phyloP scores from a whole-genome alignment of 345 rosid species.

The Salix dunnii region DNA sequence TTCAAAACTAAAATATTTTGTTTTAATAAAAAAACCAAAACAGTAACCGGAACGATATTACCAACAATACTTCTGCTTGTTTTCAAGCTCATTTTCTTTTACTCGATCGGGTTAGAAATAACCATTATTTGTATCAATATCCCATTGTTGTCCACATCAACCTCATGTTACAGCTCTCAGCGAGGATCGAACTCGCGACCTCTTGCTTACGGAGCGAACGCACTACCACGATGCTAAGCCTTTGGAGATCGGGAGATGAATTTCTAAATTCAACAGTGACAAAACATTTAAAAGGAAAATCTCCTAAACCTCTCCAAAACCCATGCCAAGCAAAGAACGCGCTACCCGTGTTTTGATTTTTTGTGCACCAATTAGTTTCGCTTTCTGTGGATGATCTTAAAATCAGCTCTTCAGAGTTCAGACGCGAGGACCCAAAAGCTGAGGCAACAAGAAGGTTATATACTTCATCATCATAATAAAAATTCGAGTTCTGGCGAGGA shows the following conservation, averaged over 20 bases:
- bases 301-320: not conserved
- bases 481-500: slow-evolving; percentile 8
- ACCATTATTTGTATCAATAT: too few species aligned
- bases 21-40: too few species aligned
- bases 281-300: not conserved
- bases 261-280: accelerated
- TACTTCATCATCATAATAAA: slow-evolving; percentile 28
- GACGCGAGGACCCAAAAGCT: slow-evolving; percentile 80
- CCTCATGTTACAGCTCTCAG: too few species aligned
- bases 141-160: too few species aligned
- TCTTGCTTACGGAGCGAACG: slow-evolving; percentile 99
- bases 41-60: too few species aligned
- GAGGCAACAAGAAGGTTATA: slow-evolving; percentile 47
- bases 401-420: slow-evolving; percentile 43
- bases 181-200: slow-evolving; percentile 99
- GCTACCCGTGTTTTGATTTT: not conserved
- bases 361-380: slow-evolving; percentile 12
- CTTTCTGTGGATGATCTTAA: slow-evolving; percentile 59
- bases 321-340: not conserved
- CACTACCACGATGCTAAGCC: slow-evolving; percentile 97
- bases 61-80: too few species aligned
- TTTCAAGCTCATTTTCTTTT: too few species aligned
- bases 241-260: not conserved
- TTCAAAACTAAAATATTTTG: too few species aligned
- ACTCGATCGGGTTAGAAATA: too few species aligned